Conservation (phyloP, 2,329 filamentous ascomycete species). For the Balansia obtecta region DNA sequence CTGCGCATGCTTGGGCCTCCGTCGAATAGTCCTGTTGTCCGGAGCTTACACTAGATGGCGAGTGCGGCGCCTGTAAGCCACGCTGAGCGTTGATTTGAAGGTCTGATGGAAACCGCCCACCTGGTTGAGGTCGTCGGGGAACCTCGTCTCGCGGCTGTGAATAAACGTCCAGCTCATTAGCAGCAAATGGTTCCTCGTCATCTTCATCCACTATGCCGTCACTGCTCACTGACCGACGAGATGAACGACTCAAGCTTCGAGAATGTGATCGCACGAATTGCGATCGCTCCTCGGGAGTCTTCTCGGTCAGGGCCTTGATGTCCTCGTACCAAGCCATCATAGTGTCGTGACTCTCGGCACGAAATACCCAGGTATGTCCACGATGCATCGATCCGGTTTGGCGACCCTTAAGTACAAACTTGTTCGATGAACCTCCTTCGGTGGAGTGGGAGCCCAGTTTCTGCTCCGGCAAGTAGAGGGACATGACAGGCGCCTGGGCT, state of each 20-base stretch:
- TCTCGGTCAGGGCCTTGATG: constrained; percentile 80
- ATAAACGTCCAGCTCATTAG: constrained; percentile 30
- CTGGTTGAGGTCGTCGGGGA: constrained; percentile 67
- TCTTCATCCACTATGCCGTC: constrained; percentile 70
- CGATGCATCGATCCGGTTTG: constrained; percentile 90
- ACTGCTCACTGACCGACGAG: constrained; percentile 51
- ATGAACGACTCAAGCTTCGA: constrained; percentile 60
- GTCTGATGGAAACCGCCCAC: constrained; percentile 94
- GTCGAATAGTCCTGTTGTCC: constrained; percentile 30
- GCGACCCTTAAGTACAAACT: constrained; percentile 94
- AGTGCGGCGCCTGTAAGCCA: constrained; percentile 68
- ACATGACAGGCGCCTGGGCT: constrained; percentile 87
- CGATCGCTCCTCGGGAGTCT: constrained; percentile 74
- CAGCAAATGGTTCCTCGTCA: constrained; percentile 50
- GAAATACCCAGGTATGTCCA: constrained; percentile 60
- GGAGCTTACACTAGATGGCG: constrained; percentile 73
- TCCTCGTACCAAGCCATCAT: constrained; percentile 97
- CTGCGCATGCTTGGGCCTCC: constrained; percentile 48
- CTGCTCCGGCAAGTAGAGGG: constrained; percentile 85
- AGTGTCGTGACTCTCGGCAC: constrained; percentile 68
- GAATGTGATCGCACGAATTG: constrained; percentile 77
- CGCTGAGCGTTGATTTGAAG: constrained; percentile 67
- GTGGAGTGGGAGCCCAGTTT: constrained; percentile 87
- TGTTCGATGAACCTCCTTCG: constrained; percentile 75
- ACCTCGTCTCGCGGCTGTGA: constrained; percentile 37